These are phyloP conservation scores for Acanthamoeba culbertsoni DNA, from an alignment of 208 protist genomes.

Conservation along the genomic window DNA sequence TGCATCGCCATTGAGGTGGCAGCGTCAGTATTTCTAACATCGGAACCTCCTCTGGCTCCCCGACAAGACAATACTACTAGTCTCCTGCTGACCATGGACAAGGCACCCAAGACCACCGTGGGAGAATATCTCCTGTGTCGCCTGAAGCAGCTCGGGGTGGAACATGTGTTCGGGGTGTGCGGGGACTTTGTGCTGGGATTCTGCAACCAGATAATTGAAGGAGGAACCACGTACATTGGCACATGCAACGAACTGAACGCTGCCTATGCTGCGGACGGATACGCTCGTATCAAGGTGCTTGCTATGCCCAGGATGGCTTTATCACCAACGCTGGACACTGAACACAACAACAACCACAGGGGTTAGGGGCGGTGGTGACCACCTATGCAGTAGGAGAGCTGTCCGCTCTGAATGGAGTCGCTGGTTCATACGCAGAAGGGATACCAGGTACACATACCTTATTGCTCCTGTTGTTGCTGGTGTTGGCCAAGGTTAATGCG, in stretches of 20 bases:
- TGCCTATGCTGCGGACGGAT: slow-evolving; percentile 62
- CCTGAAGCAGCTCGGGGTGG: slow-evolving; percentile 55
- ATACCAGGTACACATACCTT: slow-evolving; percentile 1
- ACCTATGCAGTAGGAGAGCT: slow-evolving; percentile 65
- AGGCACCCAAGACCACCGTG: slow-evolving; percentile 54
- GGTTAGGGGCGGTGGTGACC: slow-evolving; percentile 34
- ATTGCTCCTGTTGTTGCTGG: too few species aligned
- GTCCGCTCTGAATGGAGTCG: slow-evolving; percentile 60
- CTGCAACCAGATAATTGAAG: background rate
- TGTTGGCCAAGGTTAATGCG: background rate
- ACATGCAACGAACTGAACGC: slow-evolving; percentile 69
- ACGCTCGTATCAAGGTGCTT: slow-evolving; percentile 4
- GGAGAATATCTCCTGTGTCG: slow-evolving; percentile 30
- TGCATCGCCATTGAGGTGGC: too few species aligned
- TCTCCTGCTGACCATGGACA: too few species aligned
- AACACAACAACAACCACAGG: too few species aligned
- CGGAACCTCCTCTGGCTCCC: too few species aligned
- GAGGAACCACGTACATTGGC: background rate
- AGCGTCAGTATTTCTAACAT: too few species aligned
- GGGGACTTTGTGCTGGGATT: slow-evolving; percentile 61
- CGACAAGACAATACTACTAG: too few species aligned
- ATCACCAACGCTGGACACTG: too few species aligned
- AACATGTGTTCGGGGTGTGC: slow-evolving; percentile 62
- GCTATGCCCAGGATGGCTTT: too few species aligned
- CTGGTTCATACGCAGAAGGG: slow-evolving; percentile 56